Evolutionary conservation across 2,329 filamentous ascomycete genomes (phyloP), one percentile per base, ranked within the genome.

Genomic region (Fusarium humuli): DNA sequence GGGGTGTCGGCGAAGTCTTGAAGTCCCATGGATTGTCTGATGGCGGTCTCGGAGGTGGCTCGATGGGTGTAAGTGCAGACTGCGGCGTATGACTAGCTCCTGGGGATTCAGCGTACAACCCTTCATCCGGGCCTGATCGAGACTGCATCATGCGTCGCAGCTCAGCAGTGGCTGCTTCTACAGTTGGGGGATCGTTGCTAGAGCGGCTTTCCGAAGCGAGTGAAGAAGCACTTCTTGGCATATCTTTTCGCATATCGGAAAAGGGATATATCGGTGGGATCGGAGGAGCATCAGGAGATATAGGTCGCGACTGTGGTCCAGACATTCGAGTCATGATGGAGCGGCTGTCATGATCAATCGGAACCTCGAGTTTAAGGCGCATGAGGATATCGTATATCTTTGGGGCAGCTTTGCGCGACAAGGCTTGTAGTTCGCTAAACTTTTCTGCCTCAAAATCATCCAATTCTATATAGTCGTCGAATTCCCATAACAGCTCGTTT

Each of bases 401-500:
- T 2, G 84, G 82, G 3, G 86, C 85, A 2, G 83, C 81, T 53
- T 82, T 83, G 57, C 85, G 81, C 18, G 84, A 85, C 7, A 82
- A 72, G 40, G 81, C 80, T 71, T 85, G 83, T 6, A 88, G 78
- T 67, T 85, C 81, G 20, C 79, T 75, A 57, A 84, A 88, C 65
- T 84, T 85, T 20, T 79, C 80, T 27, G 79, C 75, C n/a, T 88
- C 84, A 65, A 88, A 88, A 25, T 80, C 80, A 34, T 85, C 83
- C 16, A 78, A 70, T 52, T 86, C 83, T 65, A 84, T 76, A 67
- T 80, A 87, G 56, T 88, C 86, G 58, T 89, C 87, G 69, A 89
- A 88, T 54, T 86, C 86, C 82, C 86, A 89, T 9, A 88, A 76
- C 25, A 87, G 72, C 48, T 85, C 82, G 61, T 81, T 84, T 42